A percentile compares a stretch with the other conserved stretches of the same genome.
phyloP scores from a whole-genome alignment of 116 monocot species.

The Zostera marina region DNA sequence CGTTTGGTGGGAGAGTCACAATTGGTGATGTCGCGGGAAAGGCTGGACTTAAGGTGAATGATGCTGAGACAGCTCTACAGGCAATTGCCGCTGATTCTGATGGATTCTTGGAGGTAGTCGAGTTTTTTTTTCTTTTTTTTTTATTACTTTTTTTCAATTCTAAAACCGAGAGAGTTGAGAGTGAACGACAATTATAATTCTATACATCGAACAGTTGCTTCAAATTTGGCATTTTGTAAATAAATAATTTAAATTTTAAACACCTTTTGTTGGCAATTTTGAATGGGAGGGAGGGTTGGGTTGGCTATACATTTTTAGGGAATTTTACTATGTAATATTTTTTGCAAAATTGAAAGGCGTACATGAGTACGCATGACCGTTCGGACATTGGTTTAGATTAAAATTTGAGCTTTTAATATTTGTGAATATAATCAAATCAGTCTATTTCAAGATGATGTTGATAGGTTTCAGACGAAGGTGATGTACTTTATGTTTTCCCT shows the following conservation, averaged over 20 bases:
- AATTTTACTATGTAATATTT: too few relatives aligned
- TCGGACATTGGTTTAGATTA: too few relatives aligned
- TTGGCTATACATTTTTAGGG: too few relatives aligned
- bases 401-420: not conserved
- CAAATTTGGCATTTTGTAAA: too few relatives aligned
- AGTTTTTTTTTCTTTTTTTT: not conserved
- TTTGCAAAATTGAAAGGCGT: too few relatives aligned
- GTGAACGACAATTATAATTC: too few relatives aligned
- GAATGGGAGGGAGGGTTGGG: too few relatives aligned
- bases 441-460: slow-evolving; percentile 42
- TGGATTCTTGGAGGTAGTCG: slow-evolving; percentile 78
- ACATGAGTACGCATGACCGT: too few relatives aligned
- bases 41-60: slow-evolving; percentile 60
- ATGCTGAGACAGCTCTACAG: slow-evolving; percentile 81
- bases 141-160: not conserved
- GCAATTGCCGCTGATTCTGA: slow-evolving; percentile 81
- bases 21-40: slow-evolving; percentile 68
- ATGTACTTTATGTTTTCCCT: slow-evolving; percentile 84
- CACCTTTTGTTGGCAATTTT: too few relatives aligned
- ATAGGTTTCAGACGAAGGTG: slow-evolving; percentile 98
- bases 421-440: slow-evolving; percentile 8
- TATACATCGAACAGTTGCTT: too few relatives aligned
- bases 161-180: too few relatives aligned
- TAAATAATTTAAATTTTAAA: too few relatives aligned
- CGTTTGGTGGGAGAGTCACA: slow-evolving; percentile 66